Base-by-base conservation (phyloP, 768 basidiomycete species). In the Tephrocybe sp. region DNA sequence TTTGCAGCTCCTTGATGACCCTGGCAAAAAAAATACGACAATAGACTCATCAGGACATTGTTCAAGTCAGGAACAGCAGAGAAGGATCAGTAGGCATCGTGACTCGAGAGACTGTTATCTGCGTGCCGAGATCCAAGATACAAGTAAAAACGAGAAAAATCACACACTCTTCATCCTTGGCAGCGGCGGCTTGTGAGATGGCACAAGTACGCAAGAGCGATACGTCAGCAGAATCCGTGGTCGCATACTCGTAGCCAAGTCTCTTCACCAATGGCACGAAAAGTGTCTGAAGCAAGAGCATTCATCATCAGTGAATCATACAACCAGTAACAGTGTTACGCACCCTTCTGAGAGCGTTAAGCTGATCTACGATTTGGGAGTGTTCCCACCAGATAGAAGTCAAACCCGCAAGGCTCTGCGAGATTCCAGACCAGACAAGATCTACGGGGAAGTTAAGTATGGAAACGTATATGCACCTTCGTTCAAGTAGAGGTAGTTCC, bases 331-430 rank as follows among this genome's bases (percentile, higher is more conserved):
- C 27, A 52, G 21, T 6, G 25, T 19, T 34, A 64, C 79, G 47
- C 62, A 86, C 88, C 60, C 74, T 69, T 50, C 79, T 73, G 65
- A 91, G 80, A 9, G 68, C 75, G 50, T 88, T 73, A 41, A 94
- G 61, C 40, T 74, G 70, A 30, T 74, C 75, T 29, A 70, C 73
- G 56, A 75, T 71, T 23, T 69, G 74, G 27, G 67, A 70, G 60
- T 91, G 70, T 65, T 95, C 93, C 88, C 91, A 97, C 88, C 92
- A 97, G 2, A 82, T 79, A 6, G 74, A 77, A 9, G 72, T 63
- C 24, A 97, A 65, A 29, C 70, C 64, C 22, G 61, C 57, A 42
- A 97, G 65, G 43, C 76, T 82, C 10, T 72, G 69, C 3, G 76
- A 68, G 40, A 94, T 82, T 48, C 81, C 81, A 42, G 79, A 72